phyloP scores from a whole-genome alignment of 129 eudicot genomes.

The Smallanthus sonchifolius region DNA sequence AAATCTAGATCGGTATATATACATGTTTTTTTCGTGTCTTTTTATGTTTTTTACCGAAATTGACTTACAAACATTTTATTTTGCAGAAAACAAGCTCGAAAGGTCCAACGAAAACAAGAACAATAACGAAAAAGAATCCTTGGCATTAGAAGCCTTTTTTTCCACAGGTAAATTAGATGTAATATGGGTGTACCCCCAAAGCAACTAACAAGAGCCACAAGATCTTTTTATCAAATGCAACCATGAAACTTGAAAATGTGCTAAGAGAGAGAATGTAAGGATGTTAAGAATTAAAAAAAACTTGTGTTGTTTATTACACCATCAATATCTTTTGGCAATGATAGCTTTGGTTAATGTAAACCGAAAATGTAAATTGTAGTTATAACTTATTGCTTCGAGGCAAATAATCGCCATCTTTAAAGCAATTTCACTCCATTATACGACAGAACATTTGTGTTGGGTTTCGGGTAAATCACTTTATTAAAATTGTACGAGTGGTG shows the following conservation, averaged over 20 bases:
- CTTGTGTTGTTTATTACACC: background rate
- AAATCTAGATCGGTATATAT: constrained; percentile 67
- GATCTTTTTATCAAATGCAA: background rate
- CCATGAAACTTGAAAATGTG: background rate
- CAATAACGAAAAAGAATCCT: constrained; percentile 57
- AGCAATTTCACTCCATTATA: background rate
- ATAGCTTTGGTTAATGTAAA: background rate
- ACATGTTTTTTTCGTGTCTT: background rate
- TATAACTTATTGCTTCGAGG: background rate
- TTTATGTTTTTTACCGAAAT: background rate
- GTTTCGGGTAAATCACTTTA: background rate
- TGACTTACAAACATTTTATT: background rate
- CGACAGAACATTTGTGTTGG: background rate
- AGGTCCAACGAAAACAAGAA: constrained; percentile 37
- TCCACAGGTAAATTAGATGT: constrained; percentile 11
- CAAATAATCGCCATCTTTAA: background rate
- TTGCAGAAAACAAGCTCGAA: constrained; percentile 63
- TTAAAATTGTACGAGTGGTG: no score
- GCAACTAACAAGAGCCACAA: background rate
- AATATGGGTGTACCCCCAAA: background rate
- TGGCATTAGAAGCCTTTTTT: constrained; percentile 45
- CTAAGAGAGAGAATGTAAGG: background rate
- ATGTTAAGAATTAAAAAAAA: background rate
- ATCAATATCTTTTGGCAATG: background rate
- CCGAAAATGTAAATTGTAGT: background rate